Conservation (phyloP, 352 stramenopile species). For the Phytopythium boreale region DNA sequence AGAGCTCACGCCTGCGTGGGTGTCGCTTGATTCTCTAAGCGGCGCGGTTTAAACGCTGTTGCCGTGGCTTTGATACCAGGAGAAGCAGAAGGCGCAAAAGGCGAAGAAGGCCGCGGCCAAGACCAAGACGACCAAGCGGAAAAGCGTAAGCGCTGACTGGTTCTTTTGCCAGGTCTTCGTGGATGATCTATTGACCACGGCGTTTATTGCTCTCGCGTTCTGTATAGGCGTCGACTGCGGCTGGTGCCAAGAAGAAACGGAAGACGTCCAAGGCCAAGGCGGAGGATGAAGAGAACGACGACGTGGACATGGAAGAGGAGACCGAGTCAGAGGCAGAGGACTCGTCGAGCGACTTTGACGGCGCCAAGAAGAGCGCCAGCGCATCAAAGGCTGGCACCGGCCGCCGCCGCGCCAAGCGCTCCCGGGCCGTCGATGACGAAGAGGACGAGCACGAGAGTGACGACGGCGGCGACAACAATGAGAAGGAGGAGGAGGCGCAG, state of each 20-base stretch:
- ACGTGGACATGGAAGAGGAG: constrained; percentile 36
- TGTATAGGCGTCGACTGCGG: constrained; percentile 13
- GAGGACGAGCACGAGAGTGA: constrained; percentile 24
- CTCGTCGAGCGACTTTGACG: constrained; percentile 73
- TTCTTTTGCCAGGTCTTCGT: neutral
- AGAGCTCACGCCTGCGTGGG: neutral
- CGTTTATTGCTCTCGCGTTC: neutral
- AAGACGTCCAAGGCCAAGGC: constrained; percentile 27
- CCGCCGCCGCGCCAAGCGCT: constrained; percentile 24
- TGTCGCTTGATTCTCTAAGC: neutral
- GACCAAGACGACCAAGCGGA: constrained; percentile 33
- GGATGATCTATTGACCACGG: neutral
- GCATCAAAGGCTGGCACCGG: constrained; percentile 21
- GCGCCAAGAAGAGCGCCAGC: constrained; percentile 28
- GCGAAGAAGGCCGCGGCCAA: constrained; percentile 33
- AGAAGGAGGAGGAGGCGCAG: constrained; percentile 13
- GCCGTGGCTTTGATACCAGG: neutral
- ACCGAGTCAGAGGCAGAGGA: constrained; percentile 57
- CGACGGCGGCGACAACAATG: constrained; percentile 15
- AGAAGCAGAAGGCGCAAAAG: constrained; percentile 13
- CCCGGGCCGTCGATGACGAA: constrained; percentile 20
- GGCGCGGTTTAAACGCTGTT: neutral
- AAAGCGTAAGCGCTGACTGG: constrained; percentile 16
- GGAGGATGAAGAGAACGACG: constrained; percentile 31
- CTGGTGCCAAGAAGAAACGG: constrained; percentile 38